These are phyloP conservation scores for Sporobolus alterniflorus DNA, from an alignment of 202 grass and related monocot genomes.

Conservation along the genomic window DNA sequence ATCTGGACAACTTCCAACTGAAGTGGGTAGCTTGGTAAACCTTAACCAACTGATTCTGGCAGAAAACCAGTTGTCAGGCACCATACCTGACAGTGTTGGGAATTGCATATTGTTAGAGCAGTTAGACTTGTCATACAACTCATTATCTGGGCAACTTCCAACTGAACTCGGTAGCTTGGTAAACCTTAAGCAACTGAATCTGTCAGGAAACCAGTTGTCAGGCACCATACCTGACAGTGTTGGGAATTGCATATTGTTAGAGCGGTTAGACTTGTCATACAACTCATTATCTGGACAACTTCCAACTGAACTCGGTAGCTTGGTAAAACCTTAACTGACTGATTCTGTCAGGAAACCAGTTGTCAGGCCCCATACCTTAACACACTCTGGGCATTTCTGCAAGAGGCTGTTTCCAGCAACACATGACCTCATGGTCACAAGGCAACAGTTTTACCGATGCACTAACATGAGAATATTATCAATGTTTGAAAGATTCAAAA, in stretches of 20 bases:
- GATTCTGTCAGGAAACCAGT: constrained; percentile 44
- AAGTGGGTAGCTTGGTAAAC: constrained; percentile 18
- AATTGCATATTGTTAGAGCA: constrained; percentile 13
- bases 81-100: constrained; percentile 29
- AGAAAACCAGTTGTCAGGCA: constrained; percentile 40
- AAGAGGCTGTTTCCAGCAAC: no score
- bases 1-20: constrained; percentile 27
- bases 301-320: constrained; percentile 20
- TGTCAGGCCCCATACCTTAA: constrained; percentile 34
- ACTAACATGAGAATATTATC: no score
- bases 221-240: constrained; percentile 31
- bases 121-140: constrained; percentile 39
- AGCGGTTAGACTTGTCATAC: constrained; percentile 9
- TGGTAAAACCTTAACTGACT: constrained; percentile 24
- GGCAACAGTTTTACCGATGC: no score
- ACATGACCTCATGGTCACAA: no score
- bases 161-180: not conserved
- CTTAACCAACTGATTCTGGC: constrained; percentile 34
- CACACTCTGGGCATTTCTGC: no score
- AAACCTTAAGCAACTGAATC: constrained; percentile 23
- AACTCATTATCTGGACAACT: constrained; percentile 37
- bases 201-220: constrained; percentile 48
- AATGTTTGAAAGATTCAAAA: no score
- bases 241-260: constrained; percentile 23
- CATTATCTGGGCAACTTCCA: constrained; percentile 19